Conservation (phyloP, 441 rosid genomes). For the Geranium incanum region DNA sequence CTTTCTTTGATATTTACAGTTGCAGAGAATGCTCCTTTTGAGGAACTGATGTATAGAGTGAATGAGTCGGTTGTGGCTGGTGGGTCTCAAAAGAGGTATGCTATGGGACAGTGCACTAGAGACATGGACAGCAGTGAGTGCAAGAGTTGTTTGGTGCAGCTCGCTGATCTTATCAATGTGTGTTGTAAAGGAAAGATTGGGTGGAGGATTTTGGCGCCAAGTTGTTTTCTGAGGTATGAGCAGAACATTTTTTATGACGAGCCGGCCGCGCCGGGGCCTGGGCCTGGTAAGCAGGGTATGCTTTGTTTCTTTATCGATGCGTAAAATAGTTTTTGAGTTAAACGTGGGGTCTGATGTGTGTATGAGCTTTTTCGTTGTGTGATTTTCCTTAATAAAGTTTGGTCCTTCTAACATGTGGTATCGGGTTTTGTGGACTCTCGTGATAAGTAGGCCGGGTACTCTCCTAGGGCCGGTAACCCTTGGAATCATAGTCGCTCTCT, state of each 20-base stretch:
- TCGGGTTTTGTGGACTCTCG: no score
- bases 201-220: constrained; percentile 29
- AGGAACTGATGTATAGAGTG: neutral
- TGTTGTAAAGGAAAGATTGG: constrained; percentile 30
- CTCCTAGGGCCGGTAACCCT: no score
- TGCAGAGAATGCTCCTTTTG: neutral
- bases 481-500: no score
- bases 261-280: neutral
- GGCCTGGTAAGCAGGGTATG: neutral
- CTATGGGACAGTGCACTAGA: constrained; percentile 35
- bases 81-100: constrained; percentile 26
- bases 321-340: no score
- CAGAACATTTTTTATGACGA: constrained; percentile 12
- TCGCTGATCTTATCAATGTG: constrained; percentile 19
- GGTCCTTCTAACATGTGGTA: no score
- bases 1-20: neutral
- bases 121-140: constrained; percentile 34
- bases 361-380: no score
- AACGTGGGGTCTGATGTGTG: no score
- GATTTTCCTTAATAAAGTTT: no score
- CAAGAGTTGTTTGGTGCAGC: constrained; percentile 21
- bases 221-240: constrained; percentile 40
- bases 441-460: no score
- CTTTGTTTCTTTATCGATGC: no score
- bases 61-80: constrained; percentile 25